These are phyloP conservation scores for Penicillium verhagenii DNA, from an alignment of 495 filamentous ascomycete genomes.

Conservation along the genomic window DNA sequence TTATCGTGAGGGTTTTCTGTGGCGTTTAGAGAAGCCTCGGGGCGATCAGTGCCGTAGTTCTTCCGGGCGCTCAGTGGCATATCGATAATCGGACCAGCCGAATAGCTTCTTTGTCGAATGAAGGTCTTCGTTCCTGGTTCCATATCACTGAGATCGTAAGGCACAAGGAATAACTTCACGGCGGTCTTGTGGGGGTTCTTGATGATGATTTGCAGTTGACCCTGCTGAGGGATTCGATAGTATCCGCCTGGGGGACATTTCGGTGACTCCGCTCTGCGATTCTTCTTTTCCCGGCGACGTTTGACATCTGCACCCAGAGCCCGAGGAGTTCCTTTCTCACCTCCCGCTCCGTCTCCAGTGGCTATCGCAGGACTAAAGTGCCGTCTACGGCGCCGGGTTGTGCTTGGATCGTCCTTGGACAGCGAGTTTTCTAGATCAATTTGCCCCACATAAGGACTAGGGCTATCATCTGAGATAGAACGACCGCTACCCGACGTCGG, in stretches of 20 bases:
- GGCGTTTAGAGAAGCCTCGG: constrained; percentile 36
- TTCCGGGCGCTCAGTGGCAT: constrained; percentile 54
- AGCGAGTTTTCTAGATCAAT: constrained; percentile 87
- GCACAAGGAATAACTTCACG: constrained; percentile 91
- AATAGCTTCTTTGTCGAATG: constrained; percentile 91
- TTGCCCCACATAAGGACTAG: constrained; percentile 93
- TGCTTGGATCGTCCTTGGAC: constrained; percentile 40
- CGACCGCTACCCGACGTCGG: constrained; percentile 60
- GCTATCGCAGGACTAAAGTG: constrained; percentile 46
- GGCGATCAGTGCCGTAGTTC: constrained; percentile 48
- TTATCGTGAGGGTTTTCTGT: constrained; percentile 60
- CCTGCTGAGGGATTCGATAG: constrained; percentile 93
- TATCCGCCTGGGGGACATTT: constrained; percentile 77
- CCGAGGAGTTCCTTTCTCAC: constrained; percentile 12
- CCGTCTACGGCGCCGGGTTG: constrained; percentile 43
- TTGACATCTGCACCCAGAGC: constrained; percentile 21
- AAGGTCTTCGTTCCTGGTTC: constrained; percentile 94
- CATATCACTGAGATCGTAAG: constrained; percentile 96
- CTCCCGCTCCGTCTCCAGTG: constrained; percentile 9
- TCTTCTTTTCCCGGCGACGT: constrained; percentile 50
- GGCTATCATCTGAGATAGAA: constrained; percentile 69
- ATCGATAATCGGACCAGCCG: constrained; percentile 80
- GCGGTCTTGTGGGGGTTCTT: constrained; percentile 97
- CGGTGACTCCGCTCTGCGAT: constrained; percentile 64
- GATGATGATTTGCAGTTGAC: constrained; percentile 95